Conservation (phyloP, 495 filamentous ascomycete genomes). For the Gamarada debralockiae region DNA sequence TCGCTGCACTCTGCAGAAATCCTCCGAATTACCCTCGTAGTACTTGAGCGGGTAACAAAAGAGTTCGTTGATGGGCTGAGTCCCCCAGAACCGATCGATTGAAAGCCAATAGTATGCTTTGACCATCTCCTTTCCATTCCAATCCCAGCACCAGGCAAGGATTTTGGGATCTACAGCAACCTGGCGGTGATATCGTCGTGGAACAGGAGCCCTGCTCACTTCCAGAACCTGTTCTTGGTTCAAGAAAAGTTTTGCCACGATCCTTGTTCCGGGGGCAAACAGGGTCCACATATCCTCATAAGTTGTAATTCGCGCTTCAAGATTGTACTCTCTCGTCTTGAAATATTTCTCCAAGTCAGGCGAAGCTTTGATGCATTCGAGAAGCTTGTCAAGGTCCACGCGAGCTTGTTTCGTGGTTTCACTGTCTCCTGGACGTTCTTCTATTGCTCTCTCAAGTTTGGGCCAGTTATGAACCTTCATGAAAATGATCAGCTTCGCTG, state of each 20-base stretch:
- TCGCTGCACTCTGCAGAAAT: no score
- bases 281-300: conserved; percentile 25
- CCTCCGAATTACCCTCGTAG: no score
- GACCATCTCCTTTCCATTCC: no score
- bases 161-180: no score
- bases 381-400: neutral
- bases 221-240: conserved; percentile 10
- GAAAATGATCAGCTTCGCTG: no score
- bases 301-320: conserved; percentile 10
- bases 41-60: no score
- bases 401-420: neutral
- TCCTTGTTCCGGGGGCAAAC: conserved; percentile 20
- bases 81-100: no score
- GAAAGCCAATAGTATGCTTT: no score
- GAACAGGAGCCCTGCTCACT: no score
- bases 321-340: conserved; percentile 15
- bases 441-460: neutral
- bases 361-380: conserved; percentile 12
- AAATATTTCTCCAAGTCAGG: conserved; percentile 20
- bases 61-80: no score
- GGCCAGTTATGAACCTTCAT: neutral
- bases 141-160: no score
- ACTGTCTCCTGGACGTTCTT: neutral
- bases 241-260: conserved; percentile 16
- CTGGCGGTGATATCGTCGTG: no score